A percentile compares a stretch with the other conserved stretches of the same genome.
Evolutionary conservation across 148 eudicot species (phyloP).

Genomic region (Spergularia marina): DNA sequence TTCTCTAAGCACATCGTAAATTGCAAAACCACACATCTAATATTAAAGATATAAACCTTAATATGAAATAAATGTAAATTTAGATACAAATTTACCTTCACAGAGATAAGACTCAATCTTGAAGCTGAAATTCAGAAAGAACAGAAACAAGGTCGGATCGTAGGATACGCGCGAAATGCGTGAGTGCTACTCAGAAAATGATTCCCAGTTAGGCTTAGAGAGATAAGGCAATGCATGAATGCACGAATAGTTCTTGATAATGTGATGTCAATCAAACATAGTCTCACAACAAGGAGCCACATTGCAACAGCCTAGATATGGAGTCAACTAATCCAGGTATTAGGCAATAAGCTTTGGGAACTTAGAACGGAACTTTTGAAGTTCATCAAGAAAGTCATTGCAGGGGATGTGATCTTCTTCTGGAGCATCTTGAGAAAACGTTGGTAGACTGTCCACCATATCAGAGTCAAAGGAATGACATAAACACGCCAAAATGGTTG

Average conservation of each 20-base stretch:
- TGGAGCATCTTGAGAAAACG: constrained; percentile 47
- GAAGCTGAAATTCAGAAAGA: constrained; percentile 86
- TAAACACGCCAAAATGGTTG: constrained; percentile 50
- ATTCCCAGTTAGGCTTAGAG: neutral
- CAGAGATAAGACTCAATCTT: constrained; percentile 72
- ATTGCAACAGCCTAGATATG: neutral
- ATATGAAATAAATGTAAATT: neutral
- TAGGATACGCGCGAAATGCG: constrained; percentile 37
- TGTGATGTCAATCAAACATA: constrained; percentile 3
- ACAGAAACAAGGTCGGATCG: constrained; percentile 88
- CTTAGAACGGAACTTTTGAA: constrained; percentile 39
- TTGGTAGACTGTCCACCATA: constrained; percentile 51
- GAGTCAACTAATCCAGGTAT: neutral
- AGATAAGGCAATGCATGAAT: neutral
- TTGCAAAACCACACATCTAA: too few relatives aligned
- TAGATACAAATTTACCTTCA: constrained; percentile 45
- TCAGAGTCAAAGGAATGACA: constrained; percentile 39
- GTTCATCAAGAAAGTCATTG: constrained; percentile 47
- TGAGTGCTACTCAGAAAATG: neutral
- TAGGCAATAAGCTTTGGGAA: constrained; percentile 37
- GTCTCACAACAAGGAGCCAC: neutral
- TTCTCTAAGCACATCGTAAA: too few relatives aligned
- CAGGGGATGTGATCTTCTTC: constrained; percentile 39
- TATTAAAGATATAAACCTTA: too few relatives aligned
- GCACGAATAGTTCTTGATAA: neutral